These are phyloP conservation scores for Rhizopogon rudus DNA, from an alignment of 768 basidiomycete species.

Conservation along the genomic window DNA sequence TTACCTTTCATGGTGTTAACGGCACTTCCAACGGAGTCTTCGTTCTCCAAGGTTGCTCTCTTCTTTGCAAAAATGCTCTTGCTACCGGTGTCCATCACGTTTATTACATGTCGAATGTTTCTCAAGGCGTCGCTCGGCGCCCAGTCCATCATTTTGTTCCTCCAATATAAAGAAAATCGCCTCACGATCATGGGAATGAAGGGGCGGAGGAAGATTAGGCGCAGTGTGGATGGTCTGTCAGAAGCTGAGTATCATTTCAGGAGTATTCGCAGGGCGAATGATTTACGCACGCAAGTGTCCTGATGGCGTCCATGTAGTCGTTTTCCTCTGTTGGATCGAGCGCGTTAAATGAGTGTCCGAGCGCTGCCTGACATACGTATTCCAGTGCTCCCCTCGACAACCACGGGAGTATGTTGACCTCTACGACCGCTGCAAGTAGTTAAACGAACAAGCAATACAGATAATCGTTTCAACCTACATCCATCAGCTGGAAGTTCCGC, in stretches of 20 bases:
- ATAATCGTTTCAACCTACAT: constrained; percentile 9
- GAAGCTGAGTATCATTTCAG: not conserved
- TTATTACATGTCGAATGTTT: constrained; percentile 20
- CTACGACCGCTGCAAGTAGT: constrained; percentile 14
- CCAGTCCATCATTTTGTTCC: constrained; percentile 30
- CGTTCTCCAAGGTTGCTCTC: constrained; percentile 17
- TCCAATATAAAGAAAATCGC: constrained; percentile 22
- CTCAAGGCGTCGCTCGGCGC: constrained; percentile 23
- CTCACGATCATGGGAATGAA: constrained; percentile 27
- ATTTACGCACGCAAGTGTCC: constrained; percentile 23
- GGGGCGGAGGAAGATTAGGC: constrained; percentile 25
- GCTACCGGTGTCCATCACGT: constrained; percentile 26
- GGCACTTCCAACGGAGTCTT: not conserved
- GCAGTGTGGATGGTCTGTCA: constrained; percentile 20
- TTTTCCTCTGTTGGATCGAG: constrained; percentile 20
- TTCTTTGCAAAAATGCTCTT: constrained; percentile 24
- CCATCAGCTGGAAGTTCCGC: constrained; percentile 17
- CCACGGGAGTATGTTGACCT: constrained; percentile 31
- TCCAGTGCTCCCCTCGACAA: constrained; percentile 30
- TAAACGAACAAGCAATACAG: not conserved
- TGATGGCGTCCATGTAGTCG: constrained; percentile 26
- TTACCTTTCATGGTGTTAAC: constrained; percentile 16
- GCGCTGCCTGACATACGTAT: constrained; percentile 28
- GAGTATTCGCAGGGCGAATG: not conserved
- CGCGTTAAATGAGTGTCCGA: constrained; percentile 30